These are phyloP conservation scores for Maudiozyma barnettii DNA, from an alignment of 805 yeast species.

Conservation along the genomic window DNA sequence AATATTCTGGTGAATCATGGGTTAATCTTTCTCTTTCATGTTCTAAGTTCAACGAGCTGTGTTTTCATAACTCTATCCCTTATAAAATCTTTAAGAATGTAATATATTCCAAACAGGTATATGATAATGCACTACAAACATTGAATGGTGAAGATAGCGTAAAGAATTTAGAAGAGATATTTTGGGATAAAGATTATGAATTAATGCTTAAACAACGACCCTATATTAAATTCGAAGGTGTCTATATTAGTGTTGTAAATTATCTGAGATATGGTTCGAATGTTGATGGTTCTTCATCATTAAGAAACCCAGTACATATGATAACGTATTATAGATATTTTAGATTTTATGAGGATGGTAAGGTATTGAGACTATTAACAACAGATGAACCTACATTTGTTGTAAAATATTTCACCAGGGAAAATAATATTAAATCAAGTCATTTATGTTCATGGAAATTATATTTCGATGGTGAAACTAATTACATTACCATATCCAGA, in stretches of 20 bases:
- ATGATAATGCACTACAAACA: conserved; percentile 36
- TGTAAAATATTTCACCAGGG: conserved; percentile 43
- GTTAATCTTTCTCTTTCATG: conserved; percentile 52
- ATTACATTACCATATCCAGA: conserved; percentile 47
- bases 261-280: conserved; percentile 78
- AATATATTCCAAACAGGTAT: conserved; percentile 46
- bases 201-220: conserved; percentile 49
- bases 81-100: conserved; percentile 44
- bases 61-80: conserved; percentile 41
- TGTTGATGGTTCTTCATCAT: conserved; percentile 51
- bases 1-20: conserved; percentile 53
- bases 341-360: conserved; percentile 73
- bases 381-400: conserved; percentile 62
- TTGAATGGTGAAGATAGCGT: conserved; percentile 31
- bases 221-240: conserved; percentile 68
- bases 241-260: conserved; percentile 76
- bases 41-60: conserved; percentile 43
- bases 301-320: conserved; percentile 70
- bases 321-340: conserved; percentile 83
- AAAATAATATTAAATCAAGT: conserved; percentile 30
- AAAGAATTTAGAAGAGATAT: conserved; percentile 30
- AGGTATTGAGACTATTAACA: conserved; percentile 58
- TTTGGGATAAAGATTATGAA: conserved; percentile 34
- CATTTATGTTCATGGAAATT: conserved; percentile 50
- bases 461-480: conserved; percentile 39